Percentiles rank a stretch among this genome's conserved stretches.
Evolutionary conservation across 768 basidiomycete species (phyloP).

Genomic region (Leccinum uliginosum): DNA sequence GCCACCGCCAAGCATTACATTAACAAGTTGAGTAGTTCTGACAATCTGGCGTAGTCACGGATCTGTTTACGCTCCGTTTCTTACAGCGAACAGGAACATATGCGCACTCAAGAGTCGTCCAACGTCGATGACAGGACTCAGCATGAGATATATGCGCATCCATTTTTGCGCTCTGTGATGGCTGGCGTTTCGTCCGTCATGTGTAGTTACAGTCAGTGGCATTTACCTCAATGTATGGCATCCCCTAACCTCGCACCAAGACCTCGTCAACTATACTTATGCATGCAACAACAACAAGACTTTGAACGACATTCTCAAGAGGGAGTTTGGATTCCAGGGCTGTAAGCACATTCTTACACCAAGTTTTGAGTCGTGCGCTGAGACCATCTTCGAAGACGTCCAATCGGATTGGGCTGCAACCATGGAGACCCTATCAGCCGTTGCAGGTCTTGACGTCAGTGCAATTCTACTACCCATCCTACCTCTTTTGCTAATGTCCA

Average conservation of each 20-base stretch:
- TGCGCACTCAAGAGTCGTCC: slow-evolving; percentile 30
- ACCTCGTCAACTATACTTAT: slow-evolving; percentile 55
- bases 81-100: slow-evolving; percentile 35
- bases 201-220: slow-evolving; percentile 51
- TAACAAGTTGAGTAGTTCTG: slow-evolving; percentile 50
- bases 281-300: slow-evolving; percentile 62
- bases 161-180: slow-evolving; percentile 56
- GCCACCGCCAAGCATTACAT: slow-evolving; percentile 85
- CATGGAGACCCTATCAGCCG: slow-evolving; percentile 41
- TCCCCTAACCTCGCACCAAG: slow-evolving; percentile 19
- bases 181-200: slow-evolving; percentile 64
- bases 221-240: not conserved
- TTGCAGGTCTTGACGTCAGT: slow-evolving; percentile 58
- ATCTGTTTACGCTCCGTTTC: not conserved
- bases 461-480: not conserved
- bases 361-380: not conserved
- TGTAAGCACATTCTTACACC: slow-evolving; percentile 31
- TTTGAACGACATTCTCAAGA: slow-evolving; percentile 59
- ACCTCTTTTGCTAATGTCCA: not conserved
- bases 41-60: not conserved
- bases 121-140: slow-evolving; percentile 41
- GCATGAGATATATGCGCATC: slow-evolving; percentile 56
- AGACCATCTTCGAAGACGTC: slow-evolving; percentile 31
- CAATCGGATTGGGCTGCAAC: slow-evolving; percentile 70
- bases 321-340: slow-evolving; percentile 64